Evolutionary conservation across 148 eudicot species (phyloP).

Genomic region (Beta vulgaris): DNA sequence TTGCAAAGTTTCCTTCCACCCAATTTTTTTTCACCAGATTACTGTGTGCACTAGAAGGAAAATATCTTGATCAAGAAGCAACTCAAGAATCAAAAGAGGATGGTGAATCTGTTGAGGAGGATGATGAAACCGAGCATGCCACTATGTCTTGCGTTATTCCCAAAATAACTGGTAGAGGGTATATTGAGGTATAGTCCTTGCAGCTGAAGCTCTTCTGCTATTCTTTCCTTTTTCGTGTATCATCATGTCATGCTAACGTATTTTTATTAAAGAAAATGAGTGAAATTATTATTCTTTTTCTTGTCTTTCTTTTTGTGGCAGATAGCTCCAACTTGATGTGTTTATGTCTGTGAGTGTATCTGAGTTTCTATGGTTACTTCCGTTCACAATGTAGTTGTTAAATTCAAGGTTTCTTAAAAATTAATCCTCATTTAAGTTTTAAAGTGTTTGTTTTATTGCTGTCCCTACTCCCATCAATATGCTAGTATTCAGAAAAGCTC

Average conservation of each 20-base stretch:
- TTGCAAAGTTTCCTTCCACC: not conserved
- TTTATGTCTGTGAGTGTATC: not conserved
- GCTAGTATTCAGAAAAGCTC: too few species aligned
- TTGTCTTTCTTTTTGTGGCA: too few species aligned
- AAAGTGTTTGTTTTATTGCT: not conserved
- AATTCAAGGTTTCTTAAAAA: not conserved
- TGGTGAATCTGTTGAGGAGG: slow-evolving; percentile 32
- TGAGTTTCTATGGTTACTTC: not conserved
- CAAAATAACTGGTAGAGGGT: slow-evolving; percentile 69
- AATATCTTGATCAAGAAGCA: slow-evolving; percentile 54
- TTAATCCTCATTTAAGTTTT: not conserved
- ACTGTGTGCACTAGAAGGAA: slow-evolving; percentile 79
- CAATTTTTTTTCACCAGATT: slow-evolving; percentile 41
- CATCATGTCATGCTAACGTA: not conserved
- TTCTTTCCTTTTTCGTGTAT: not conserved
- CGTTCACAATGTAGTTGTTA: not conserved
- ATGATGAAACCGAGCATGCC: slow-evolving; percentile 44
- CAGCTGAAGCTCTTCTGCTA: not conserved
- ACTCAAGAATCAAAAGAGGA: slow-evolving; percentile 37
- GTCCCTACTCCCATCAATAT: too few species aligned
- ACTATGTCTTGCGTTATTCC: slow-evolving; percentile 66
- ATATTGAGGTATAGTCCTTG: slow-evolving; percentile 62
- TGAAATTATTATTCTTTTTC: not conserved
- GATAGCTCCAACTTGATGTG: too few species aligned
- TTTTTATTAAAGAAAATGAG: not conserved